Evolutionary conservation across 257 asterid species (phyloP).

Genomic region (Nicotiana benthamiana): DNA sequence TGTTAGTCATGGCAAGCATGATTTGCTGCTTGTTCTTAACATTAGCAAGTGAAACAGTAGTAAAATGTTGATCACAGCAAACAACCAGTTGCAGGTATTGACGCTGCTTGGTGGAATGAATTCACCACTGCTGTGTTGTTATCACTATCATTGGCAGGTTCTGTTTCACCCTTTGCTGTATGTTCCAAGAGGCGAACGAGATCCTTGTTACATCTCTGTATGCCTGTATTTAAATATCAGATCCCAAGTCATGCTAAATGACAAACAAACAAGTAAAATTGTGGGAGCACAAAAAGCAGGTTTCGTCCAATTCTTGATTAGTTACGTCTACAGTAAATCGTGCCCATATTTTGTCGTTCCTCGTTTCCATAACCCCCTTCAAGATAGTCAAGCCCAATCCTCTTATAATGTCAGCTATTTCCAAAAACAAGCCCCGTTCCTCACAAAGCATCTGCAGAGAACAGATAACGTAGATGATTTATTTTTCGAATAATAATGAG

Average conservation of each 20-base stretch:
- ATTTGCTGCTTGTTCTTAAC: slow-evolving; percentile 41
- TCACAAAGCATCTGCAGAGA: slow-evolving; percentile 72
- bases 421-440: slow-evolving; percentile 77
- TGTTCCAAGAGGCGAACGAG: slow-evolving; percentile 75
- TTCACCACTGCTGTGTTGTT: slow-evolving; percentile 25
- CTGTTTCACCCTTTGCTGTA: slow-evolving; percentile 29
- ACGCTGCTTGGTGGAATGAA: slow-evolving; percentile 29
- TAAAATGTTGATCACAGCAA: slow-evolving; percentile 21
- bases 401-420: slow-evolving; percentile 86
- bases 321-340: slow-evolving; percentile 84
- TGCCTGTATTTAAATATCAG: slow-evolving; percentile 43
- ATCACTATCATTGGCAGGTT: slow-evolving; percentile 19
- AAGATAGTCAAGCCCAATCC: slow-evolving; percentile 83
- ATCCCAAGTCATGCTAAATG: neutral
- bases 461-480: neutral
- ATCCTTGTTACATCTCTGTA: slow-evolving; percentile 85
- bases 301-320: neutral
- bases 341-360: slow-evolving; percentile 79
- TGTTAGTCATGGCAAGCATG: slow-evolving; percentile 49
- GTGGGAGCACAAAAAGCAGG: neutral
- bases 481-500: neutral
- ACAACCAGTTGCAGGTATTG: slow-evolving; percentile 31
- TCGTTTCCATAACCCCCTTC: slow-evolving; percentile 86
- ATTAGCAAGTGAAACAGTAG: slow-evolving; percentile 17
- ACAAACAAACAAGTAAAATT: neutral